Conservation (phyloP, 108 stramenopile species). For the Nitzschia sp. region DNA sequence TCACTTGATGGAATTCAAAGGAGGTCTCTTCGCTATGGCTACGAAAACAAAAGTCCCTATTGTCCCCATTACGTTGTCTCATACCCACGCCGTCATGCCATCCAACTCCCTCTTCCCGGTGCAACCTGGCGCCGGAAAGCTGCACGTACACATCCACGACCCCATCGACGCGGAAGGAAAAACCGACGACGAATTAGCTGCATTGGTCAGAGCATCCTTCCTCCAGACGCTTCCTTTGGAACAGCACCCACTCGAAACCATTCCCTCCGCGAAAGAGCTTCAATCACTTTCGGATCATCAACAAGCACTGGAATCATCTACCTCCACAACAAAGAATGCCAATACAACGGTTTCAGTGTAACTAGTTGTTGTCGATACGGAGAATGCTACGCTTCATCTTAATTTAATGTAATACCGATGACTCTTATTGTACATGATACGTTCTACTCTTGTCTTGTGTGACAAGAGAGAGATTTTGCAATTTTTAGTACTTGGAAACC, state of each 20-base stretch:
- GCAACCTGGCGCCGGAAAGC: constrained; percentile 61
- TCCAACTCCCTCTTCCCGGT: constrained; percentile 58
- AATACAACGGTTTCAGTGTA: constrained; percentile 7
- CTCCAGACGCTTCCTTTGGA: constrained; percentile 55
- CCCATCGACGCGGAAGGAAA: constrained; percentile 60
- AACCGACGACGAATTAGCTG: constrained; percentile 64
- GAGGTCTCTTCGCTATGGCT: constrained; percentile 77
- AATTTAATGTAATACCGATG: not conserved
- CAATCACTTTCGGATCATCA: not conserved
- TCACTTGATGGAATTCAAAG: constrained; percentile 78
- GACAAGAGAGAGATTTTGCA: not conserved
- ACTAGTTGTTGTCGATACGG: not conserved
- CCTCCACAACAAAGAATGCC: not conserved
- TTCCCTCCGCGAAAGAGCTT: constrained; percentile 5
- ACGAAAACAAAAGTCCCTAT: constrained; percentile 75
- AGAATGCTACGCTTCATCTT: not conserved
- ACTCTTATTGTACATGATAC: no score
- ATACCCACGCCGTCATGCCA: constrained; percentile 80
- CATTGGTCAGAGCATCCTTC: constrained; percentile 50
- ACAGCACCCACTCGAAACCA: constrained; percentile 51
- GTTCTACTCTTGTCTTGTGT: not conserved
- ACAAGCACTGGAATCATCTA: not conserved
- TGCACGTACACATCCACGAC: constrained; percentile 74
- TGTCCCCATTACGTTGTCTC: constrained; percentile 72
- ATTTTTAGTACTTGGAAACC: constrained; percentile 25